Evolutionary conservation across 352 stramenopile genomes (phyloP), one percentile per base, ranked within the genome.

Genomic region (Peronospora destructor): DNA sequence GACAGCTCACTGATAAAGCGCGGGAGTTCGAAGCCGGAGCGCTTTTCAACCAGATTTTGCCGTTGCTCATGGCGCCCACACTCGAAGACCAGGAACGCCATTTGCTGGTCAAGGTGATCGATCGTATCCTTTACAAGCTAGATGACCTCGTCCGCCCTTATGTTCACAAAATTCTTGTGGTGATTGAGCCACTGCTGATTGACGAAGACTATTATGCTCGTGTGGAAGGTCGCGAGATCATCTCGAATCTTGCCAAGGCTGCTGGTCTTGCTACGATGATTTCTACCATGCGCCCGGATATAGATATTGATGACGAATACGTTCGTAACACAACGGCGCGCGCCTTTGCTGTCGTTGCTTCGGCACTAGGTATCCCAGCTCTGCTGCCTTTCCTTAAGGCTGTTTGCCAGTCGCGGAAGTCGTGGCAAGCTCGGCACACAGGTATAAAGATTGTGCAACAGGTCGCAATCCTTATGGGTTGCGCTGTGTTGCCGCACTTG

Each of bases 381-480:
- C 53, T 99, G 16, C 68, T 99, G 5, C 97, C 97, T 3, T 99
- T 99, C 66, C 77, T 99, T 13, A 98, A 98, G 68, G 97, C 97
- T 12, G 97, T 99, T 12, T 99, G 96, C 56, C 88, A 97, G 62
- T 98, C 87, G 40, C 85, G 93, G 37, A 99, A 98, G 74, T 97
- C 85, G 19, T 99, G 96, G 97, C 89, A 99, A 66, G 96, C 96
- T 28, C 87, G 97, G 30, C 97, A 99, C 73, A 99, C 97, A 2
- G 97, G 97, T 49, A 98, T 99, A 63, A 99, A 99, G 74, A 98
- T 99, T 61, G 94, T 99, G 13, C 95, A 98, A 68, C 96, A 99
- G 62, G 98, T 99, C 52, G 94, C 96, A 7, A 96, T 99, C 26
- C 68, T 99, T 6, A 98, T 99, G 90, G 96, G 96, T 10, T 98